Evolutionary conservation across 805 yeast species (phyloP).

Genomic region (Candida ipomoeae): DNA sequence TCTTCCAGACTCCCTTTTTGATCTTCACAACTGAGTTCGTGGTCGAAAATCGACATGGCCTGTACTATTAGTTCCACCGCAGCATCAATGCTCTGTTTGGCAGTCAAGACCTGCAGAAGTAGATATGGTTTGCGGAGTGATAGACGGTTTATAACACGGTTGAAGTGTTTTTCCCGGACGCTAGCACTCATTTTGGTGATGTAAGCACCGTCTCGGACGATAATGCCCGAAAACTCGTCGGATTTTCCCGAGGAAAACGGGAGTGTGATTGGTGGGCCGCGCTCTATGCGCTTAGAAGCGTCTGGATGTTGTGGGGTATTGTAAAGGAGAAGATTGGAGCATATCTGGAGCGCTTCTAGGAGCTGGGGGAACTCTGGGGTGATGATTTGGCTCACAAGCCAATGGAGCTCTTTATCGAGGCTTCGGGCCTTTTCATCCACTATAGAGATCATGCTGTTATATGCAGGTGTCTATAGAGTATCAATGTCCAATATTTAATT

Average conservation of each 20-base stretch:
- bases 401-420: conserved; percentile 18
- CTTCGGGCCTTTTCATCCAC: conserved; percentile 9
- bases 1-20: conserved; percentile 2
- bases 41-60: conserved; percentile 19
- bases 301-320: conserved; percentile 37
- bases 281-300: conserved; percentile 20
- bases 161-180: conserved; percentile 40
- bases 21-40: not conserved
- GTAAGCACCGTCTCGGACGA: conserved; percentile 52
- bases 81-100: conserved; percentile 40
- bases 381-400: conserved; percentile 16
- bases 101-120: conserved; percentile 44
- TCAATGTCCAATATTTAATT: no score
- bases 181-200: conserved; percentile 45
- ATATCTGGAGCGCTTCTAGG: conserved; percentile 35
- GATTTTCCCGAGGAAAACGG: conserved; percentile 55
- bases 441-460: conserved; percentile 3
- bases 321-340: conserved; percentile 33
- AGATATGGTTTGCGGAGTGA: conserved; percentile 30
- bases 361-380: conserved; percentile 18
- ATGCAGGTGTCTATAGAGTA: no score
- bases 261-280: conserved; percentile 45
- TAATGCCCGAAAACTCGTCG: conserved; percentile 56
- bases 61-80: conserved; percentile 25
- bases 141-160: conserved; percentile 27